These are phyloP conservation scores for Hygrophorus pudorinus DNA, from an alignment of 768 basidiomycete genomes.

Conservation along the genomic window DNA sequence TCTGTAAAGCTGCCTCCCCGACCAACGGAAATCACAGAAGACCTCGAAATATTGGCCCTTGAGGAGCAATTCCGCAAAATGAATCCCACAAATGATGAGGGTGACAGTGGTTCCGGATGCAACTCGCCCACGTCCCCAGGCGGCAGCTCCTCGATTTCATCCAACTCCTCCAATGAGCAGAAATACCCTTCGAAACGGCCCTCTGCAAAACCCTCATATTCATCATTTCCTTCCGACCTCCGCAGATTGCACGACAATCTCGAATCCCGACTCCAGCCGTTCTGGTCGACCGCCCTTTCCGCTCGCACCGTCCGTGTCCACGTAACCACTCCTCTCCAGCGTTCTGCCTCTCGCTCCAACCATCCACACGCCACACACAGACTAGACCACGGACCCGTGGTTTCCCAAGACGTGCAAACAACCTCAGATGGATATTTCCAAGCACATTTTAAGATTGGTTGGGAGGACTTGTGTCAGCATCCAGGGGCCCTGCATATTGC, in stretches of 20 bases:
- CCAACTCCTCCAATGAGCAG: neutral
- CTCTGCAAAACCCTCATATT: conserved; percentile 4
- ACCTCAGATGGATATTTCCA: conserved; percentile 68
- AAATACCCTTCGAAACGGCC: too few relatives aligned
- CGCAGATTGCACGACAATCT: conserved; percentile 63
- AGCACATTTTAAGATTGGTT: conserved; percentile 47
- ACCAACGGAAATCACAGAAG: conserved; percentile 51
- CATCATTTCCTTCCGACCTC: conserved; percentile 18
- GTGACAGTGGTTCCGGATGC: neutral
- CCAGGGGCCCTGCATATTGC: conserved; percentile 47
- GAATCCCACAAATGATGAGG: conserved; percentile 11
- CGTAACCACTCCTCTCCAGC: conserved; percentile 34
- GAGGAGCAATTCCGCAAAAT: conserved; percentile 40
- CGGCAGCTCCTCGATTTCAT: neutral
- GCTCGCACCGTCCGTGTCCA: conserved; percentile 53
- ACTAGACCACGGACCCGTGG: conserved; percentile 35
- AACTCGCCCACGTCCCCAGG: neutral
- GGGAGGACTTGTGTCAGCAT: conserved; percentile 60
- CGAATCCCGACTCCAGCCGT: conserved; percentile 63
- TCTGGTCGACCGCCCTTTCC: conserved; percentile 70
- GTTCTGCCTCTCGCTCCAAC: conserved; percentile 14
- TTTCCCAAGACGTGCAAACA: conserved; percentile 42
- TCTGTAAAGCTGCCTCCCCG: conserved; percentile 42
- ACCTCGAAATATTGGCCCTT: conserved; percentile 44
- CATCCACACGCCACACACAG: conserved; percentile 18